Conservation (phyloP, 768 basidiomycete species). For the Leccinum imitatum region DNA sequence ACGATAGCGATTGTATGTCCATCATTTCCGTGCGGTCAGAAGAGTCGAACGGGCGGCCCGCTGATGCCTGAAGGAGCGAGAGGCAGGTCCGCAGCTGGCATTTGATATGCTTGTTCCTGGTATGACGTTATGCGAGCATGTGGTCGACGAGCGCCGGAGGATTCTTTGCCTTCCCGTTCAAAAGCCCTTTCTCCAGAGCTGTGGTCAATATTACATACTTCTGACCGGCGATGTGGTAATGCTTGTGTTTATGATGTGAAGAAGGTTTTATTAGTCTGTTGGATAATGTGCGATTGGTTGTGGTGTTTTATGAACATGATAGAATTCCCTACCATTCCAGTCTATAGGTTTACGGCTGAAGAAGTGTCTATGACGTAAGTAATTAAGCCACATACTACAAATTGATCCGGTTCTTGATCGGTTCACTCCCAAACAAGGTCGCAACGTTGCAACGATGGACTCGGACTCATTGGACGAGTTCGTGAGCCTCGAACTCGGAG, state of each 20-base stretch:
- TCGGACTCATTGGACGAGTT: background rate
- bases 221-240: background rate
- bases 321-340: too few relatives aligned
- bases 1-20: constrained; percentile 16
- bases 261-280: background rate
- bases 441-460: background rate
- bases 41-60: constrained; percentile 35
- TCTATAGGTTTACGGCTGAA: too few relatives aligned
- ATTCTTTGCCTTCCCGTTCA: constrained; percentile 1
- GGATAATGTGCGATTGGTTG: background rate
- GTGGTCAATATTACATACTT: background rate
- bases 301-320: too few relatives aligned
- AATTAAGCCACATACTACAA: background rate
- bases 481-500: background rate
- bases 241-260: background rate
- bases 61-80: background rate
- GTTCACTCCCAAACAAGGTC: background rate
- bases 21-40: constrained; percentile 29
- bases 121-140: background rate
- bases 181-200: background rate
- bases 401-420: background rate
- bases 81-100: too few relatives aligned
- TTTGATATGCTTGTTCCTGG: too few relatives aligned
- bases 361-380: too few relatives aligned
- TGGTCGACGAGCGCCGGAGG: background rate